Base-by-base conservation (phyloP, 345 rosid genomes). In the Acer saccharum region DNA sequence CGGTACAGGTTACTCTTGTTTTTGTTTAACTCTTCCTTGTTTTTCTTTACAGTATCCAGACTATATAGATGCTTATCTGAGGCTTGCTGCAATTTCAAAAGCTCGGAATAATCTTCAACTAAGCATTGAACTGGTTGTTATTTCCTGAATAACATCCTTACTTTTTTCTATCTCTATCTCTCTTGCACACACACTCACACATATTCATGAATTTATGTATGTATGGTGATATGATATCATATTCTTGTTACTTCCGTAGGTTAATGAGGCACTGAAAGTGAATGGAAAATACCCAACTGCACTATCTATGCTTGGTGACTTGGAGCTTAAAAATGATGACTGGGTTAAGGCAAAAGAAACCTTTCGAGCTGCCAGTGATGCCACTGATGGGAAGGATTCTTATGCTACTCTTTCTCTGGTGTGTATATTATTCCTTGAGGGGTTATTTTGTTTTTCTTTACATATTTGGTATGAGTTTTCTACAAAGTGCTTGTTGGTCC, bases 331-430 rank as follows among this genome's bases (percentile, higher is more conserved):
- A 87, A 95, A 91, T 80, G 99, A 95, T 86, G 98, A 95, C 79
- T 95, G 99, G 99, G 99, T 95, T 67, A 95, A 94, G 89, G 99
- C 99, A 69, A 95, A 95, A 83, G 99, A 95, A 84, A 95, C 99
- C 39, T 85, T 92, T 74, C 95, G 99, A 72, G 90, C 99, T 85
- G 98, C 97, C 75, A 91, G 88, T 88, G 98, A 95, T 84, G 97
- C 91, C 60, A 89, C 97, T 27, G 94, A 90, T 62, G 99, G 98
- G 87, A 95, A 94, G 83, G 98, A 95, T 82, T 95, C 98, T 86
- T 95, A 94, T 86, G 89, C 98, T 25, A 89, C 83, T 77, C 97
- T 95, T 65, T 90, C 98, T 85, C 87, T 95, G 97, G 99, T 95
- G 81, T 10, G 81, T 80, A 61, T 69, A 77, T 69, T 69, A 65